Evolutionary conservation across 2,329 filamentous ascomycete genomes (phyloP).

Genomic region (Coleophoma eucalyptorum): DNA sequence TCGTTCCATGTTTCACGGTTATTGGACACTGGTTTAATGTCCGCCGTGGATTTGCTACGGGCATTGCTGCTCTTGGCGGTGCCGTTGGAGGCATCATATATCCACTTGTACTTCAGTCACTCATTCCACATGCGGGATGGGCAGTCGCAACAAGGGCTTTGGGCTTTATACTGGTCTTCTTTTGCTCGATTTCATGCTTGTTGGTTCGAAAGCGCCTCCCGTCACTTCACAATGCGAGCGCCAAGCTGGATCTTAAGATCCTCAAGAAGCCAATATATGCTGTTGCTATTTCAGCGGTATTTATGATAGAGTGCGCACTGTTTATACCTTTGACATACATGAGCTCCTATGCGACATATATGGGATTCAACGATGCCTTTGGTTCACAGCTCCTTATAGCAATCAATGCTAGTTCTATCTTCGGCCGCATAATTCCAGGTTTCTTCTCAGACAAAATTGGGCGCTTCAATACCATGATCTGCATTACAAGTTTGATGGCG

Average conservation of each 20-base stretch:
- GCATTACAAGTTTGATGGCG: slow-evolving; percentile 47
- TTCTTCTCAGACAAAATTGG: slow-evolving; percentile 79
- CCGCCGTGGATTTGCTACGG: slow-evolving; percentile 77
- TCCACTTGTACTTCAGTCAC: slow-evolving; percentile 36
- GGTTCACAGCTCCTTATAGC: slow-evolving; percentile 78
- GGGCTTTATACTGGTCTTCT: slow-evolving; percentile 17
- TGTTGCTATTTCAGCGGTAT: slow-evolving; percentile 63
- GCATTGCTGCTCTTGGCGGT: slow-evolving; percentile 76
- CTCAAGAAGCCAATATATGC: slow-evolving; percentile 18
- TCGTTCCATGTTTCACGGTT: slow-evolving; percentile 76
- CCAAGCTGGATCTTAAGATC: too few species aligned
- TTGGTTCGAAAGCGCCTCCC: slow-evolving; percentile 9
- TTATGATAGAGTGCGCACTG: slow-evolving; percentile 70
- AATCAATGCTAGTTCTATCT: slow-evolving; percentile 74
- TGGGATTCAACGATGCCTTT: slow-evolving; percentile 61
- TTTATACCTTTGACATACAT: slow-evolving; percentile 83
- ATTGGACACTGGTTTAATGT: slow-evolving; percentile 79
- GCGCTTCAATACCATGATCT: slow-evolving; percentile 78
- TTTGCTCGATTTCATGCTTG: slow-evolving; percentile 9
- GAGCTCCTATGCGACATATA: slow-evolving; percentile 66
- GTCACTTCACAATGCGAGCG: too few species aligned
- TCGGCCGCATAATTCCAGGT: slow-evolving; percentile 77
- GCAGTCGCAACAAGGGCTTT: slow-evolving; percentile 21
- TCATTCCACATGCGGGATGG: slow-evolving; percentile 24
- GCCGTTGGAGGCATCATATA: slow-evolving; percentile 69